A percentile compares a stretch with the other conserved stretches of the same genome.
phyloP scores from a whole-genome alignment of 106 monocot genomes.

The Dioscorea alata region DNA sequence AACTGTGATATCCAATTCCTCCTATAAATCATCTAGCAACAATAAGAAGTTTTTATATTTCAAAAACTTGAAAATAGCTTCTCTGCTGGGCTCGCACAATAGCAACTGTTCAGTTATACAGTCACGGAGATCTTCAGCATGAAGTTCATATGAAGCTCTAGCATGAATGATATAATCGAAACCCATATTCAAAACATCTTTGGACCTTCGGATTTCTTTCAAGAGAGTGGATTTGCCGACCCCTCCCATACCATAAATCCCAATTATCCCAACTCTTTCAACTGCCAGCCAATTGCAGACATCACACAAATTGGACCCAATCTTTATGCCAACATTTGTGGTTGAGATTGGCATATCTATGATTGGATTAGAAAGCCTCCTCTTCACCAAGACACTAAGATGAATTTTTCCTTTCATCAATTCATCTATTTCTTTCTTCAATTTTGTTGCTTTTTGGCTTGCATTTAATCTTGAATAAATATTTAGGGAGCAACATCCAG shows the following conservation, averaged over 20 bases:
- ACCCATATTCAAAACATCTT: background rate
- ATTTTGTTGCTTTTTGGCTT: no score
- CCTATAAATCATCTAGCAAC: slow-evolving; percentile 20
- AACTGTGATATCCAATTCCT: background rate
- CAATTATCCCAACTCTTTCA: background rate
- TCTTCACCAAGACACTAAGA: no score
- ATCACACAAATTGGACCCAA: background rate
- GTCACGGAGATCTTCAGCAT: background rate
- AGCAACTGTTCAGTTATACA: background rate
- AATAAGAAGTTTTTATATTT: slow-evolving; percentile 10
- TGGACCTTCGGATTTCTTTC: background rate
- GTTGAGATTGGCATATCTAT: no score
- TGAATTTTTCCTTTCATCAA: no score
- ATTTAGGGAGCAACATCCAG: no score
- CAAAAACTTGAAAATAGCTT: slow-evolving; percentile 3
- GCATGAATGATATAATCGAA: slow-evolving; percentile 5
- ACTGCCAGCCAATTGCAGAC: background rate
- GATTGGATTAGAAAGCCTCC: no score
- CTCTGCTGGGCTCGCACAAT: background rate
- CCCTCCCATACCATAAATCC: slow-evolving; percentile 15
- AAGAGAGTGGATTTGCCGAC: slow-evolving; percentile 13
- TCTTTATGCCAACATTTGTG: background rate
- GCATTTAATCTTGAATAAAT: no score
- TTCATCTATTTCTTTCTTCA: no score
- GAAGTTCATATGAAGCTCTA: background rate